Percentiles rank a stretch among this genome's conserved stretches.
Conservation (phyloP, 768 basidiomycete species). For the Lactarius quietus region DNA sequence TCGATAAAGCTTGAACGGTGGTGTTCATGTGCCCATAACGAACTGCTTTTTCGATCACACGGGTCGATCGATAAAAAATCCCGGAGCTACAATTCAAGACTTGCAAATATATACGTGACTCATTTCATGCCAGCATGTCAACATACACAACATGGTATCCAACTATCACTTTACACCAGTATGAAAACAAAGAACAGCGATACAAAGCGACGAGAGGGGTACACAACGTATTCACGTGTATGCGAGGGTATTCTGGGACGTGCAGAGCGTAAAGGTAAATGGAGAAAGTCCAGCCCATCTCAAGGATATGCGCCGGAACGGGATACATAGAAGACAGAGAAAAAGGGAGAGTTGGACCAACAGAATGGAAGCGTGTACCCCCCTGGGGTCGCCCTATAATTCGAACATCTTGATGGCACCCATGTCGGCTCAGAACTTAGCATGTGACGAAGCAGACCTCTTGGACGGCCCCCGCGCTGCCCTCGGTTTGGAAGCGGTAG, state of each 20-base stretch:
- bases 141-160: neutral
- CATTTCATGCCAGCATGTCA: neutral
- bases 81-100: neutral
- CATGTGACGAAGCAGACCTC: neutral
- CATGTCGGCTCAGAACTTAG: neutral
- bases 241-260: neutral
- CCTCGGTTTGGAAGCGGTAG: slow-evolving; percentile 18
- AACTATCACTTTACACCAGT: neutral
- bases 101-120: neutral
- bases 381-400: neutral
- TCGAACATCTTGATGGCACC: neutral
- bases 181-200: neutral
- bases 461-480: slow-evolving; percentile 22
- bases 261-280: too few species aligned
- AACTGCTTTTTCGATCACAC: neutral
- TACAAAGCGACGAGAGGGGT: neutral
- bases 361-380: neutral
- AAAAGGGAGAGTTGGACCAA: neutral
- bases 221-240: neutral
- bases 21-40: neutral
- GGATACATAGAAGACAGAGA: neutral
- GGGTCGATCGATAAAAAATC: neutral
- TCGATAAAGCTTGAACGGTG: neutral
- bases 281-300: neutral
- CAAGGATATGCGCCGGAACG: neutral